phyloP scores from a whole-genome alignment of 78 protist genomes.

The slime mould (Dictyostelium discoideum) region DNA sequence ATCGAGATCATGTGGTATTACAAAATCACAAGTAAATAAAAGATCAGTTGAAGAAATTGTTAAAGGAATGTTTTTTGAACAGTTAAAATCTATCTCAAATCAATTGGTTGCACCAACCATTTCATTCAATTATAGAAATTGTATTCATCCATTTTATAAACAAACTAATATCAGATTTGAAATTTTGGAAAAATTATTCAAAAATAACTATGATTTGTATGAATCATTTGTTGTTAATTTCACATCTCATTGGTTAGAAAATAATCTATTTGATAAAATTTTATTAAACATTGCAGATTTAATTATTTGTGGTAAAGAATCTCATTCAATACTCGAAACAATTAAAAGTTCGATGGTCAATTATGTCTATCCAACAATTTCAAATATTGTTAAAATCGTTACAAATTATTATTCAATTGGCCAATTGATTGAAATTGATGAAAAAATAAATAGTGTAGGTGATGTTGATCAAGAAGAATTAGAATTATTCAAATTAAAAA shows the following conservation, averaged over 20 bases:
- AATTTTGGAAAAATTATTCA: background rate
- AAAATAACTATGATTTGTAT: background rate
- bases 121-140: background rate
- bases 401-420: background rate
- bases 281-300: background rate
- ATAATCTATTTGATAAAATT: slow-evolving; percentile 5
- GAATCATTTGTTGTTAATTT: background rate
- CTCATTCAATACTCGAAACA: slow-evolving; percentile 10
- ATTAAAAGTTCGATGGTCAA: slow-evolving; percentile 22
- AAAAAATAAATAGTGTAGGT: background rate
- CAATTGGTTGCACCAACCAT: background rate
- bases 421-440: background rate
- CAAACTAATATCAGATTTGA: background rate
- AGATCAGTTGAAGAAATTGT: background rate
- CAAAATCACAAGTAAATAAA: background rate
- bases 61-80: slow-evolving; percentile 4
- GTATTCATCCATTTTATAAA: background rate
- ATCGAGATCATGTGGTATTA: slow-evolving; percentile 4
- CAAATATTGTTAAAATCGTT: slow-evolving; percentile 14
- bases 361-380: background rate
- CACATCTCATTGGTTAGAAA: slow-evolving; percentile 6
- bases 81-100: background rate
- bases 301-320: slow-evolving; percentile 1
- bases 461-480: background rate
- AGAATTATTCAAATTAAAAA: background rate